phyloP scores from a whole-genome alignment of 371 early-diverging fungal species.

The Mucor lusitanicus region DNA sequence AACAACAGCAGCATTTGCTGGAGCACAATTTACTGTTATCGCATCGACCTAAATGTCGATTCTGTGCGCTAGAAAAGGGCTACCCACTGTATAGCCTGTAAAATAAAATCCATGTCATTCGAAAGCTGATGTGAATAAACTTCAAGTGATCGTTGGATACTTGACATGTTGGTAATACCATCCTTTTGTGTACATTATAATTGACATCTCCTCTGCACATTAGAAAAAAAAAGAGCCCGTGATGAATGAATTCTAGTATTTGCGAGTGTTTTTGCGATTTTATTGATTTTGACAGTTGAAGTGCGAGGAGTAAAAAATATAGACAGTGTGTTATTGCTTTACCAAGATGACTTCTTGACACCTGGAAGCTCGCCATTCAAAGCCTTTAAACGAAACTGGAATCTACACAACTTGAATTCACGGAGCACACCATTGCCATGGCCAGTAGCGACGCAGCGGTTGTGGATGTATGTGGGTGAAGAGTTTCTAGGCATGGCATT shows the following conservation, averaged over 20 bases:
- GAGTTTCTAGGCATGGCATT: conserved; percentile 76
- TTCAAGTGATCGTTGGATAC: no score
- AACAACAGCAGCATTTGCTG: background rate
- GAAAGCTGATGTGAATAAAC: no score
- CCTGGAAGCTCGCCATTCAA: conserved; percentile 83
- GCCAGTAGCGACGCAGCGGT: conserved; percentile 82
- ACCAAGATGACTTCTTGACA: conserved; percentile 85
- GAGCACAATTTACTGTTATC: background rate
- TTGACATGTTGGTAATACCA: no score
- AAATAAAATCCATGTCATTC: no score
- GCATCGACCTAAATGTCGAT: conserved; percentile 19
- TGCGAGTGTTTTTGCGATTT: background rate
- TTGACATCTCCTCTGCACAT: no score
- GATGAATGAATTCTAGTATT: background rate
- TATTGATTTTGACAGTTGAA: background rate
- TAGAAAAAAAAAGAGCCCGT: no score
- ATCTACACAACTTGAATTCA: conserved; percentile 79
- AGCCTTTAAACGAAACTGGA: conserved; percentile 84
- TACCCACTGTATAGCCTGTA: conserved; percentile 12
- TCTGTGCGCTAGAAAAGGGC: conserved; percentile 22
- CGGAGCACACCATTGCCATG: conserved; percentile 83
- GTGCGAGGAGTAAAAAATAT: background rate
- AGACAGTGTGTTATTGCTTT: conserved; percentile 13
- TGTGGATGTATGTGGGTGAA: conserved; percentile 68
- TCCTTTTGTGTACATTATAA: no score